Percentiles rank a stretch among this genome's conserved stretches.
Conservation (phyloP, 805 yeast genomes). For the Sungouiozyma ichnusensis region DNA sequence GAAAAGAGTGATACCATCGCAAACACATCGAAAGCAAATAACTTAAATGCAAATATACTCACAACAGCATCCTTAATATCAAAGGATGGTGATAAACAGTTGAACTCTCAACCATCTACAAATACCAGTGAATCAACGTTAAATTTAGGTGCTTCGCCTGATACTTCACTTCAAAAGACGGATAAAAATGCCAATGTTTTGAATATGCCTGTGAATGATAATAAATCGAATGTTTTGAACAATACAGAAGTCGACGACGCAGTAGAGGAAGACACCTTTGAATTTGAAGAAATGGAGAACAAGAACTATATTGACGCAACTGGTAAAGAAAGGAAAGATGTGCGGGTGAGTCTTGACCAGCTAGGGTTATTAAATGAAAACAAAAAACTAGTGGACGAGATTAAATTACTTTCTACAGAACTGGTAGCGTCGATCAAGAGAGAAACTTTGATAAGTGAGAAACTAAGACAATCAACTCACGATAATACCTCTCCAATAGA, state of each 20-base stretch:
- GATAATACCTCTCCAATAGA: not conserved
- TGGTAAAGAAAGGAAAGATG: constrained; percentile 4
- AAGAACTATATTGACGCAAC: constrained; percentile 4
- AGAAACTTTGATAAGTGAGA: constrained; percentile 51
- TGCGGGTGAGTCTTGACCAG: constrained; percentile 47
- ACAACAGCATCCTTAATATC: not conserved
- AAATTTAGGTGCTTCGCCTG: too few relatives aligned
- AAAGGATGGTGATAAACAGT: too few relatives aligned
- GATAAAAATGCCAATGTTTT: too few relatives aligned
- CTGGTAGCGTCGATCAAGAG: constrained; percentile 62
- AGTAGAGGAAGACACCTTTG: constrained; percentile 14
- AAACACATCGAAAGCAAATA: not conserved
- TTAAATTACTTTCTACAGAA: constrained; percentile 60
- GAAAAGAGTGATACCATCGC: not conserved
- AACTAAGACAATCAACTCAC: constrained; percentile 13
- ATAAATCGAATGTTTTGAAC: too few relatives aligned
- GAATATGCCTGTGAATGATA: too few relatives aligned
- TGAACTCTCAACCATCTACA: constrained; percentile 3
- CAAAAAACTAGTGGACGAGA: constrained; percentile 46
- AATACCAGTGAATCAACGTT: too few relatives aligned
- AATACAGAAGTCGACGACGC: not conserved
- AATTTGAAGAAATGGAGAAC: constrained; percentile 14
- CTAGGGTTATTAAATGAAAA: constrained; percentile 52
- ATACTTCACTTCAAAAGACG: too few relatives aligned
- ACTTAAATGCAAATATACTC: not conserved